These are phyloP conservation scores for Colletotrichum sp. DNA, from an alignment of 2,329 filamentous ascomycete species.

Conservation along the genomic window DNA sequence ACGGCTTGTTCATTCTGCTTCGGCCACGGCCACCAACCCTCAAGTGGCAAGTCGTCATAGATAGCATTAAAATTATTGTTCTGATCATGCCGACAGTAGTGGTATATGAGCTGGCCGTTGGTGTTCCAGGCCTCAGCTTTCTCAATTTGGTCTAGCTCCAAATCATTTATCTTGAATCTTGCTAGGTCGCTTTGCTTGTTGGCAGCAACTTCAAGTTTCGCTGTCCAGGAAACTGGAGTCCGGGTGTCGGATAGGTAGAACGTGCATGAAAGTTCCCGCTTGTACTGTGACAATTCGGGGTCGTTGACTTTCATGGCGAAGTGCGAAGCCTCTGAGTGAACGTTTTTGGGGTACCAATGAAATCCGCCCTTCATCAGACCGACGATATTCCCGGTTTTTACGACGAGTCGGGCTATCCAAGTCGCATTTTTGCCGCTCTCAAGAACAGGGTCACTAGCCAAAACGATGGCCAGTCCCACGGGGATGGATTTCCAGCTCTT, in stretches of 20 bases:
- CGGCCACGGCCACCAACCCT: constrained; percentile 18
- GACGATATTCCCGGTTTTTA: neutral
- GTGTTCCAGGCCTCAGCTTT: neutral
- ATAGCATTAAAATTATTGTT: neutral
- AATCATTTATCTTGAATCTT: neutral
- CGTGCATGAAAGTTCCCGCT: rapidly evolving
- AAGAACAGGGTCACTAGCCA: neutral
- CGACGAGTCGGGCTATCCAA: neutral
- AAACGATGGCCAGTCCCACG: neutral
- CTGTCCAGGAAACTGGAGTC: neutral
- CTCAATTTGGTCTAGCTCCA: neutral
- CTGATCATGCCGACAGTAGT: neutral
- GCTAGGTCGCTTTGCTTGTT: neutral
- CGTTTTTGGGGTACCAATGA: neutral
- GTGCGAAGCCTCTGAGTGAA: neutral
- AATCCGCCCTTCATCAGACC: neutral
- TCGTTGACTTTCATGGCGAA: neutral
- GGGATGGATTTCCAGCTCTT: neutral
- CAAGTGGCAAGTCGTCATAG: neutral
- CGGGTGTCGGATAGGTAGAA: neutral
- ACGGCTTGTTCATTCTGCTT: neutral
- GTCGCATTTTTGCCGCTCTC: neutral
- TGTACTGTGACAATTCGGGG: neutral
- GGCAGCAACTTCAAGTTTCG: neutral
- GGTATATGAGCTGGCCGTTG: neutral